phyloP scores from a whole-genome alignment of 345 rosid genomes.

The Gossypioides kirkii region DNA sequence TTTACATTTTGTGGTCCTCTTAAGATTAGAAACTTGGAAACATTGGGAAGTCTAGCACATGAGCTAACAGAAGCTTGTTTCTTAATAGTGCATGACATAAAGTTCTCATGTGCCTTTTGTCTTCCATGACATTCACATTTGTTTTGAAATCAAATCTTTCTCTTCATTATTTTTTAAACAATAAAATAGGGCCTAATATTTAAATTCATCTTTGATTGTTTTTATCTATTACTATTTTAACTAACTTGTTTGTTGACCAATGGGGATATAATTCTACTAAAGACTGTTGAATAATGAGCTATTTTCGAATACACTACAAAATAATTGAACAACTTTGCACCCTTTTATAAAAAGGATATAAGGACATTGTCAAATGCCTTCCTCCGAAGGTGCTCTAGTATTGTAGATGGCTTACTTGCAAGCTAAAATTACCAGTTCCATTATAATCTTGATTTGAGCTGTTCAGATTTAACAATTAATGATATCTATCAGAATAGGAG shows the following conservation, averaged over 20 bases:
- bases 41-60: background rate
- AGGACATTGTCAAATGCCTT: background rate
- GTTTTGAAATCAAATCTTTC: background rate
- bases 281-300: background rate
- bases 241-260: background rate
- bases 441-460: background rate
- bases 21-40: background rate
- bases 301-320: background rate
- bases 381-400: background rate
- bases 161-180: background rate
- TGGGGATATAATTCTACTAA: too few species aligned
- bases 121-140: background rate
- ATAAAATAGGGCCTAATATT: background rate
- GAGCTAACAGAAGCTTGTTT: background rate
- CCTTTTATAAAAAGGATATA: background rate
- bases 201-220: background rate
- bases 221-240: background rate
- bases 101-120: conserved; percentile 1
- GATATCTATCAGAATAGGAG: background rate
- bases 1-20: background rate
- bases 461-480: background rate
- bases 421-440: background rate
- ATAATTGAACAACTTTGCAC: background rate
- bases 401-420: background rate
- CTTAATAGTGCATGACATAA: background rate